Evolutionary conservation across 768 basidiomycete species (phyloP), one percentile per base, ranked within the genome.

Genomic region (Lactarius evosmus): DNA sequence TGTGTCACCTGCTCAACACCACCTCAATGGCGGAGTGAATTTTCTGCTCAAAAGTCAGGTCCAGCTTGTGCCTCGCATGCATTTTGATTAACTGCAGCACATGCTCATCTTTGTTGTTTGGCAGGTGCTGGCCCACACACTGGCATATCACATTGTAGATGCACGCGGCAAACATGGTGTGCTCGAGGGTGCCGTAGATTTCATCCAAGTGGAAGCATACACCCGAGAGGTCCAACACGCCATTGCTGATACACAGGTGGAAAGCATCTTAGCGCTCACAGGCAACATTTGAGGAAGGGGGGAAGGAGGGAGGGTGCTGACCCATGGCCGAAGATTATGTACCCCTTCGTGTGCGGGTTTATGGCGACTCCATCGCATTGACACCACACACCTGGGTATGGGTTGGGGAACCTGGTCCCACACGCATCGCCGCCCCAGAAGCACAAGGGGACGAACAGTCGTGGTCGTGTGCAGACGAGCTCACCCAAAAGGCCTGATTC

Each of bases 171-270:
- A 89, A 86, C 41, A 55, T 53, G 9, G 60, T 14, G 57, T 79
- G 76, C 46, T 86, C 83, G 63, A 92, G 74, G 9, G 89, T 82
- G 5, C 82, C 77, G 69, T 93, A 93, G 19, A 93, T 88, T 73
- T 93, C 91, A 9, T 80, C 85, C 1, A 88, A 89, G 44, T 91
- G 90, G 70, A 93, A 93, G 4, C 91, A 83, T 56, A 93, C 85
- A 6, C 91, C 91, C 33, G 85, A 86, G 4, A 90, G 91, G 66
- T 93, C 93, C 32, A 88, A 77, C 17, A 89, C 89, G 17, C 85
- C 86, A 64, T 88, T 86, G 67, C 86, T 85, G 60, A 5, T 36
- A 25, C 36, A 14, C 17, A 36, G 29, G 59, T 67, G n/a, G 60
- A 14, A 60, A 40, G n/a, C 27, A 68, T 71, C 38, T 70, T 34